Percentiles rank a stretch among this genome's conserved stretches.
phyloP scores from a whole-genome alignment of 2,329 filamentous ascomycete genomes.

The Coniochaeta ligniaria region DNA sequence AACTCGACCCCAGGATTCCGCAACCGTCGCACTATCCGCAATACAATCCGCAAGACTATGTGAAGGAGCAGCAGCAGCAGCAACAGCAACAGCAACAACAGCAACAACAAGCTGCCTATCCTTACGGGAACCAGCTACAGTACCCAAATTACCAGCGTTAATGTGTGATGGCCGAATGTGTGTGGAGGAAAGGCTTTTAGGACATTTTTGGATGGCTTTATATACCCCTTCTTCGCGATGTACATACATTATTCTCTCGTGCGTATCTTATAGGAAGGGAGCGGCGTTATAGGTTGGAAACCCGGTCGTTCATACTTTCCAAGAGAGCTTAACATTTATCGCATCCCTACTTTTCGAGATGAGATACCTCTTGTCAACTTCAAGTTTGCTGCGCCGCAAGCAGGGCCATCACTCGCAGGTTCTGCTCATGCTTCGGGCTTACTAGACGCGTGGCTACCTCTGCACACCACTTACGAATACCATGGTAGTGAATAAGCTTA shows the following conservation, averaged over 20 bases:
- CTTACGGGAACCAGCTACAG: not conserved
- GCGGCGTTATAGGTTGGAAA: not conserved
- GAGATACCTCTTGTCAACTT: too few species aligned
- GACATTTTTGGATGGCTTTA: not conserved
- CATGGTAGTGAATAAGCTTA: too few species aligned
- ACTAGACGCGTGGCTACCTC: not conserved
- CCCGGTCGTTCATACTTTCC: not conserved
- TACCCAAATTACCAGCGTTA: not conserved
- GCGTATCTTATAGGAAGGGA: not conserved
- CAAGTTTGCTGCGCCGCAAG: not conserved
- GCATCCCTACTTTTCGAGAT: not conserved
- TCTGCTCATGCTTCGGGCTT: not conserved
- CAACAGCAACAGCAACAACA: not conserved
- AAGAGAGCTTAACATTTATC: not conserved
- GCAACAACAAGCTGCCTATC: not conserved
- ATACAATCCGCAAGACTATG: conserved; percentile 34
- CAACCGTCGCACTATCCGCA: conserved; percentile 13
- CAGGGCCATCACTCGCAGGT: not conserved
- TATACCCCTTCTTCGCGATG: not conserved
- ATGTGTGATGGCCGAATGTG: not conserved
- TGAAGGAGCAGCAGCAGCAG: not conserved
- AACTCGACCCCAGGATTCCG: conserved; percentile 13
- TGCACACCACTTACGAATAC: not conserved
- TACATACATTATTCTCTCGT: not conserved
- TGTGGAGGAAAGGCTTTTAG: not conserved